Evolutionary conservation across 2,329 filamentous ascomycete genomes (phyloP), one percentile per base, ranked within the genome.

Genomic region (Colletotrichum brevisporum): DNA sequence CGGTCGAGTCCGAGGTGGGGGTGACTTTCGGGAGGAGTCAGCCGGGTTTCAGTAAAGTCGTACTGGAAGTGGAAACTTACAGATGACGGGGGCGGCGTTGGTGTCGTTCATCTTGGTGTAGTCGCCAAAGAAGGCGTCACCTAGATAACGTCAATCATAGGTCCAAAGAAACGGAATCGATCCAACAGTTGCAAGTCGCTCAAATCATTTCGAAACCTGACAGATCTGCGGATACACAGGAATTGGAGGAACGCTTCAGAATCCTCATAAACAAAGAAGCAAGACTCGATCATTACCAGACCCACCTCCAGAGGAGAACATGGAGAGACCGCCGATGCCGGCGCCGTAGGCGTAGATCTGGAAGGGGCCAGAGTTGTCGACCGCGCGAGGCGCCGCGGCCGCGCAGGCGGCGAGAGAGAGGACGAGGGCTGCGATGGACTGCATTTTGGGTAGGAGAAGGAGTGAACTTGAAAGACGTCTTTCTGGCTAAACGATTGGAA

Each of bases 261-360:
- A 4, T 26, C 47, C 41, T 52, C 31, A 43, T 43, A 24, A 61
- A 16, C 48, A 31, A 27, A 26, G n/a, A 31, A 45, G 43, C n/a
- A 15, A n/a, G 13, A 64, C 45, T 31, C 31, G 12, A 27, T 64
- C n/a, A n/a, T 18, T 50, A 36, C 21, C 39, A 8, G 21, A 59
- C 72, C 62, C 63, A 77, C 75, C 72, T 18, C 73, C 70, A 15
- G 69, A 67, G 39, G 72, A 74, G 63, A 76, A 74, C 21, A 77
- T 24, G 8, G 72, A 64, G 3, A 74, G 69, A 6, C 76, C 75
- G 6, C 74, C 67, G 53, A 77, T 75, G 15, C 71, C 71, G 5
- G 58, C 16, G 21, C 76, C 75, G 55, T 76, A 77, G 56, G 74
- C 76, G 47, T 75, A 77, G 9, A 77, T 63, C n/a, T 71, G 64